Evolutionary conservation across 176 grass and related monocot genomes (phyloP).

Genomic region (Musa acuminata): DNA sequence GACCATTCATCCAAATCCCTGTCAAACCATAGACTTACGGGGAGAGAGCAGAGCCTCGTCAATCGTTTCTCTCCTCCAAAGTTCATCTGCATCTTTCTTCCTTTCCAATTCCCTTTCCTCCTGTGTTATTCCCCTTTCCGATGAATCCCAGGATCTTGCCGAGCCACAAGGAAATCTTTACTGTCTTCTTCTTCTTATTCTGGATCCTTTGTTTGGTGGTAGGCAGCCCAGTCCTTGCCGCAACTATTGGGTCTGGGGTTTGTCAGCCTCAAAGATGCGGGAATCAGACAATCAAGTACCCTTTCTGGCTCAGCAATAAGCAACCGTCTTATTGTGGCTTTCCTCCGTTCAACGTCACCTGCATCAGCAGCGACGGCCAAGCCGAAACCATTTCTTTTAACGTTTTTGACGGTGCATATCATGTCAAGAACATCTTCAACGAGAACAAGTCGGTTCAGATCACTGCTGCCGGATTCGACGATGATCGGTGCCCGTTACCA

Average conservation of each 20-base stretch:
- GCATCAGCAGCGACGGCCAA: constrained; percentile 16
- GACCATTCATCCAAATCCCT: too few species aligned
- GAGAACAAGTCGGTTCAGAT: constrained; percentile 34
- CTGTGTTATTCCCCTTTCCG: background rate
- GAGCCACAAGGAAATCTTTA: background rate
- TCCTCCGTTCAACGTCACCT: constrained; percentile 35
- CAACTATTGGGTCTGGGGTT: background rate
- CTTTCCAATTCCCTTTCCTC: too few species aligned
- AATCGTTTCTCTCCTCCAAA: too few species aligned
- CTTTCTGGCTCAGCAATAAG: constrained; percentile 42
- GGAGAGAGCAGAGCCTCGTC: too few species aligned
- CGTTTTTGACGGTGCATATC: constrained; percentile 23
- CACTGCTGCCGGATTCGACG: background rate
- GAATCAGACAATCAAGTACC: constrained; percentile 34
- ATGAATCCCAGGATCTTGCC: background rate
- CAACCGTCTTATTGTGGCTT: constrained; percentile 39
- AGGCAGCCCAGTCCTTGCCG: background rate
- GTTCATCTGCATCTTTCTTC: too few species aligned
- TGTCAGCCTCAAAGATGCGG: constrained; percentile 45
- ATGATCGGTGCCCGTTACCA: constrained; percentile 28
- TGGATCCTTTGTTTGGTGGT: background rate
- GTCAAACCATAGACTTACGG: too few species aligned
- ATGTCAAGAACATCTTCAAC: constrained; percentile 38
- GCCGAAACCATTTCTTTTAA: background rate
- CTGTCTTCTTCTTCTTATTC: background rate